Conservation (phyloP, 148 eudicot genomes). For the Polygonum maritimum region DNA sequence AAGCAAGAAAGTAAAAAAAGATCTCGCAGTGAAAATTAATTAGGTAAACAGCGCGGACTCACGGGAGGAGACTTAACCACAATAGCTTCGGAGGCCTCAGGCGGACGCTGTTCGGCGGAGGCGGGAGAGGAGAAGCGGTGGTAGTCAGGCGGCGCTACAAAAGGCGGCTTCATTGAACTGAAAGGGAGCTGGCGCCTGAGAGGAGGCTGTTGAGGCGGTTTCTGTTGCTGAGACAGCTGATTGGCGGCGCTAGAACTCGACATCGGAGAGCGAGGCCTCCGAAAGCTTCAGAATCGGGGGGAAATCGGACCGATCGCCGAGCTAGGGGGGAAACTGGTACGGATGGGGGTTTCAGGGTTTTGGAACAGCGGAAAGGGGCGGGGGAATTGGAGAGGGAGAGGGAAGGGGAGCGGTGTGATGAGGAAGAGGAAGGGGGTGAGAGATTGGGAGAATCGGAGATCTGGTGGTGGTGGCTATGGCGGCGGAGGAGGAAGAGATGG, state of each 20-base stretch:
- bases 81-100: slow-evolving; percentile 34
- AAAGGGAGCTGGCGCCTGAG: slow-evolving; percentile 40
- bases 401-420: background rate
- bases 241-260: slow-evolving; percentile 21
- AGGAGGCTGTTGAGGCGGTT: slow-evolving; percentile 24
- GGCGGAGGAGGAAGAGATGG: slow-evolving; percentile 1
- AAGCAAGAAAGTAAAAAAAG: background rate
- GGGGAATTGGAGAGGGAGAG: background rate
- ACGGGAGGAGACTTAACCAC: slow-evolving; percentile 68
- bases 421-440: background rate
- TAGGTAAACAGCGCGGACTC: slow-evolving; percentile 14
- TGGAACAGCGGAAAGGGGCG: background rate
- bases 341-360: slow-evolving; percentile 9
- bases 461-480: slow-evolving; percentile 11
- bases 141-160: slow-evolving; percentile 40
- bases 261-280: slow-evolving; percentile 15
- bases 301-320: slow-evolving; percentile 11
- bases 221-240: slow-evolving; percentile 22
- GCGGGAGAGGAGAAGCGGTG: slow-evolving; percentile 38
- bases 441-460: slow-evolving; percentile 5
- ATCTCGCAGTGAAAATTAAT: background rate
- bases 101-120: slow-evolving; percentile 16
- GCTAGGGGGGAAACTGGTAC: background rate
- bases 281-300: background rate
- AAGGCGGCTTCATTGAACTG: slow-evolving; percentile 61